Conservation (phyloP, 192 early-diverging fungal species). For the Gigaspora rosea region DNA sequence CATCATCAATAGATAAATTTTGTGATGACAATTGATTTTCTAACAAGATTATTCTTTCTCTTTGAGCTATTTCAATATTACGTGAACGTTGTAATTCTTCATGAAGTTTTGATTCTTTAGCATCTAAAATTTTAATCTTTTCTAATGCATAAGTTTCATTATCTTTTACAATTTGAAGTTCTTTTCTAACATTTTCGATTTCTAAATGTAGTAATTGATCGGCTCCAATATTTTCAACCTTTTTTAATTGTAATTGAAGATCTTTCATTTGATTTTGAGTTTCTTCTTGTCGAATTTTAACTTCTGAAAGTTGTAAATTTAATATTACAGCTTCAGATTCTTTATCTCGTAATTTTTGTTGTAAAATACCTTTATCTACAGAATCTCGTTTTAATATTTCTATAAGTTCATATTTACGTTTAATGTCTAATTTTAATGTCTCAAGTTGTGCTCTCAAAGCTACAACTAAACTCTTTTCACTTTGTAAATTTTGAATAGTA, state of each 20-base stretch:
- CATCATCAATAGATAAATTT: neutral
- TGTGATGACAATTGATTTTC: neutral
- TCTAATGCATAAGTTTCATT: neutral
- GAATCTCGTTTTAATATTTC: slow-evolving; percentile 20
- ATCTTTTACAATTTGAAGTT: neutral
- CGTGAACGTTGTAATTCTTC: slow-evolving; percentile 4
- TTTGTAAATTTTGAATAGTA: neutral
- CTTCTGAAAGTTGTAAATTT: neutral
- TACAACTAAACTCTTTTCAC: neutral
- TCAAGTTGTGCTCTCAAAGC: neutral
- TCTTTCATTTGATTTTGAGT: slow-evolving; percentile 12
- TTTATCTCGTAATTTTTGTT: slow-evolving; percentile 19
- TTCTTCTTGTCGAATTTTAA: neutral
- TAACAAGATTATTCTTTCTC: slow-evolving; percentile 6
- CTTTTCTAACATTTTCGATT: neutral
- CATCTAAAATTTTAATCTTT: neutral
- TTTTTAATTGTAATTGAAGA: neutral
- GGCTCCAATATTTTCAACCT: neutral
- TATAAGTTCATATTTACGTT: slow-evolving; percentile 22
- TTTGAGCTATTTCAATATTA: slow-evolving; percentile 5
- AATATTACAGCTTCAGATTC: slow-evolving; percentile 4
- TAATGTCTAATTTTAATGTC: slow-evolving; percentile 7
- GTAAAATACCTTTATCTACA: slow-evolving; percentile 7
- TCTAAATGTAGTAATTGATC: neutral
- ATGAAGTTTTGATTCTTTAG: neutral